Conservation (phyloP, 805 yeast species). For the Nakazawaea ernobii region DNA sequence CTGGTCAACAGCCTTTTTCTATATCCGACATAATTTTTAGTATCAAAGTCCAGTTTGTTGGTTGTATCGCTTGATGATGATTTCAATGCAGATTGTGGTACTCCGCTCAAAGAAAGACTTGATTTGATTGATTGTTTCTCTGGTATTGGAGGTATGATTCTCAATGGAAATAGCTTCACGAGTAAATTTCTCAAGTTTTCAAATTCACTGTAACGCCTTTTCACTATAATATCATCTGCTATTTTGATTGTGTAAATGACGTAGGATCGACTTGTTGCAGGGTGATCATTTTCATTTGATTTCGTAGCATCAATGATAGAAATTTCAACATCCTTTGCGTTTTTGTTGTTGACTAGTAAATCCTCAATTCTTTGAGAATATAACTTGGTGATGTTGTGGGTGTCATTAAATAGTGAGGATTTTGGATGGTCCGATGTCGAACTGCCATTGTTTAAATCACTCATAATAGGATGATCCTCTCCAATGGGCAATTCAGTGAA, state of each 20-base stretch:
- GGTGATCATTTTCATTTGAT: slow-evolving; percentile 58
- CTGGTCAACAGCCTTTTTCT: slow-evolving; percentile 70
- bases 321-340: slow-evolving; percentile 12
- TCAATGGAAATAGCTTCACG: slow-evolving; percentile 68
- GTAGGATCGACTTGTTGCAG: slow-evolving; percentile 51
- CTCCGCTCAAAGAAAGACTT: slow-evolving; percentile 12
- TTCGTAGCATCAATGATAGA: slow-evolving; percentile 77
- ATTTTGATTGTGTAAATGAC: slow-evolving; percentile 77
- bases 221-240: slow-evolving; percentile 52
- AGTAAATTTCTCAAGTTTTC: slow-evolving; percentile 73
- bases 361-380: slow-evolving; percentile 11
- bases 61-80: neutral
- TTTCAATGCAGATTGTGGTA: slow-evolving; percentile 3
- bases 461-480: neutral
- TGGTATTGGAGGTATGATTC: slow-evolving; percentile 91
- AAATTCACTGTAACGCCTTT: slow-evolving; percentile 89
- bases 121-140: slow-evolving; percentile 61
- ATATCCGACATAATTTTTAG: slow-evolving; percentile 37
- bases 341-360: slow-evolving; percentile 1
- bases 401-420: neutral
- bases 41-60: neutral
- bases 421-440: neutral
- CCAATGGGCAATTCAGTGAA: slow-evolving; percentile 7
- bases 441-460: neutral
- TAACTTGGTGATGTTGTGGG: neutral